phyloP scores from a whole-genome alignment of 169 alveolate genomes.

The Amoebophrya sp. region DNA sequence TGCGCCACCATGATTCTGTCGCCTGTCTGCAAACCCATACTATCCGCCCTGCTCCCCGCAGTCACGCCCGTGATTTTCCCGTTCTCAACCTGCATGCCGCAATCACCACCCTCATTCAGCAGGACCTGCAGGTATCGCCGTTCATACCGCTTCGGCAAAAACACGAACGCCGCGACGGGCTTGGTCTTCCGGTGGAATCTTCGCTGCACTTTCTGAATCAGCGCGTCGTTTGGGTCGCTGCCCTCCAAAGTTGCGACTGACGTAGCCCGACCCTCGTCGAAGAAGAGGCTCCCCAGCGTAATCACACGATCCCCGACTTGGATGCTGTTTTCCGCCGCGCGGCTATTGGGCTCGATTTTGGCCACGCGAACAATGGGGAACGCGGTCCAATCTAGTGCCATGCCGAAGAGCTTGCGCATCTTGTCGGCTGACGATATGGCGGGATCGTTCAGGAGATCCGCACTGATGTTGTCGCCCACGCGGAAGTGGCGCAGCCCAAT shows the following conservation, averaged over 20 bases:
- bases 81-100: no score
- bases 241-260: neutral
- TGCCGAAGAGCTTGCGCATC: neutral
- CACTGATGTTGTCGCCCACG: neutral
- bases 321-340: neutral
- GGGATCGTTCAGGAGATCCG: neutral
- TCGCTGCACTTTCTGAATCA: neutral
- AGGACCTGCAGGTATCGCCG: neutral
- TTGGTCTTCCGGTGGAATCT: neutral
- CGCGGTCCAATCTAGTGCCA: neutral
- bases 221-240: neutral
- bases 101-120: no score
- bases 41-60: no score
- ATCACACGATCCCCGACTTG: neutral
- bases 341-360: neutral
- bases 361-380: neutral
- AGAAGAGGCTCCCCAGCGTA: neutral
- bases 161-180: neutral
- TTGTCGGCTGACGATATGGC: neutral
- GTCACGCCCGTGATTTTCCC: no score
- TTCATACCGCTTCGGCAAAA: neutral
- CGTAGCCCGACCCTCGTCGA: neutral
- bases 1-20: no score
- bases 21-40: no score
- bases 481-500: neutral